Evolutionary conservation across 176 grass and related monocot genomes (phyloP).

Genomic region (Eragrostis nindensis): DNA sequence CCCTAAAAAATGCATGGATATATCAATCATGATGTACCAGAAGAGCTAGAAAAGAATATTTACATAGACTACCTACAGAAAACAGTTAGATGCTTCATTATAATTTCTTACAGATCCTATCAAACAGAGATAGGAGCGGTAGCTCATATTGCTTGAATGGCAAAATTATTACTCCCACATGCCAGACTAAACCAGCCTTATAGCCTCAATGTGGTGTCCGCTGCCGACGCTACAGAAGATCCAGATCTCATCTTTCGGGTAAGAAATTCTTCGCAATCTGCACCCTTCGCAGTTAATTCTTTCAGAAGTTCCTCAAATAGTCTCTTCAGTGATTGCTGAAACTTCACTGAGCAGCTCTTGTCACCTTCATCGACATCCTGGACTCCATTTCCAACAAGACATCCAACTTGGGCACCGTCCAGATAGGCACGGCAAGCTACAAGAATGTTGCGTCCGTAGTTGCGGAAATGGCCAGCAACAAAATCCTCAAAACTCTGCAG

Average conservation of each 20-base stretch:
- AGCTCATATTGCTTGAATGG: constrained; percentile 15
- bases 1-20: constrained; percentile 24
- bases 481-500: constrained; percentile 85
- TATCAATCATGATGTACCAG: constrained; percentile 19
- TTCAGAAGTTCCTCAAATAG: constrained; percentile 66
- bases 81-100: constrained; percentile 32
- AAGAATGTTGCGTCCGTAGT: constrained; percentile 62
- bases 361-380: constrained; percentile 84
- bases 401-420: constrained; percentile 84
- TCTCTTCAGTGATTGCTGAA: constrained; percentile 64
- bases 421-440: constrained; percentile 79
- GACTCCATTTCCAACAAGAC: constrained; percentile 62
- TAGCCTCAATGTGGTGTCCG: constrained; percentile 51
- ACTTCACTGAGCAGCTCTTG: constrained; percentile 68
- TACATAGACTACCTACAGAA: constrained; percentile 47
- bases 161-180: constrained; percentile 29
- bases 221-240: constrained; percentile 4
- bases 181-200: constrained; percentile 8
- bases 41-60: constrained; percentile 27
- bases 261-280: constrained; percentile 63
- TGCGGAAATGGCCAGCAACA: constrained; percentile 70
- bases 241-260: constrained; percentile 24
- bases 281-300: constrained; percentile 64
- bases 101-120: background rate
- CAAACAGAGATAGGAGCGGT: background rate